These are phyloP conservation scores for Patellaria atrata DNA, from an alignment of 495 filamentous ascomycete genomes.

Conservation along the genomic window DNA sequence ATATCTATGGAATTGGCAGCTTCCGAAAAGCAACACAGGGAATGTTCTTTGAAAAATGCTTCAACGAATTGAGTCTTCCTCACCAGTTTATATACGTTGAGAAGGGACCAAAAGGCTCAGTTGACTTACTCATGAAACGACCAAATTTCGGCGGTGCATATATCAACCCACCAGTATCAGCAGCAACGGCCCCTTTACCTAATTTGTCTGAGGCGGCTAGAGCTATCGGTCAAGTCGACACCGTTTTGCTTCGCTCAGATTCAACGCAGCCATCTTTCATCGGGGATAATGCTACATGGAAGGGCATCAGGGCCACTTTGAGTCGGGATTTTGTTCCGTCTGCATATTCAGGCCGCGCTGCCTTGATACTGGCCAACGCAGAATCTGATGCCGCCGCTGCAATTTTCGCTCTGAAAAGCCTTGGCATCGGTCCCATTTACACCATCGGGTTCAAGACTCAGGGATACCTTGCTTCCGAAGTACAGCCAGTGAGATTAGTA, in stretches of 20 bases:
- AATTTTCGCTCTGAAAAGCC: constrained; percentile 59
- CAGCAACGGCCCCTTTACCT: constrained; percentile 43
- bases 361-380: constrained; percentile 53
- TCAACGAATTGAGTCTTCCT: constrained; percentile 75
- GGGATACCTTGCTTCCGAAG: constrained; percentile 43
- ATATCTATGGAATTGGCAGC: constrained; percentile 64
- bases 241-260: constrained; percentile 46
- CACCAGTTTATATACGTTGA: constrained; percentile 67
- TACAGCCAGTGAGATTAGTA: constrained; percentile 67
- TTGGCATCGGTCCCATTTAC: constrained; percentile 66
- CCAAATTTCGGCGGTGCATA: constrained; percentile 66
- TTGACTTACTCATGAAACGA: constrained; percentile 52
- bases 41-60: constrained; percentile 75
- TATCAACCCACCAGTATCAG: constrained; percentile 47
- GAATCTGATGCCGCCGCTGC: constrained; percentile 58
- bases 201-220: constrained; percentile 54
- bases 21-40: constrained; percentile 57
- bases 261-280: constrained; percentile 33
- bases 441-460: constrained; percentile 68
- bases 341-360: constrained; percentile 58
- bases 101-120: constrained; percentile 44
- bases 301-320: constrained; percentile 64
- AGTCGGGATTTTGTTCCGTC: constrained; percentile 70
- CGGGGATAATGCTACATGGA: constrained; percentile 71
- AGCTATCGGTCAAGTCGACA: constrained; percentile 66